Percentiles rank a stretch among this genome's conserved stretches.
These are phyloP conservation scores for Helicostylum pulchrum DNA, from an alignment of 192 early-diverging fungal genomes.

Conservation along the genomic window DNA sequence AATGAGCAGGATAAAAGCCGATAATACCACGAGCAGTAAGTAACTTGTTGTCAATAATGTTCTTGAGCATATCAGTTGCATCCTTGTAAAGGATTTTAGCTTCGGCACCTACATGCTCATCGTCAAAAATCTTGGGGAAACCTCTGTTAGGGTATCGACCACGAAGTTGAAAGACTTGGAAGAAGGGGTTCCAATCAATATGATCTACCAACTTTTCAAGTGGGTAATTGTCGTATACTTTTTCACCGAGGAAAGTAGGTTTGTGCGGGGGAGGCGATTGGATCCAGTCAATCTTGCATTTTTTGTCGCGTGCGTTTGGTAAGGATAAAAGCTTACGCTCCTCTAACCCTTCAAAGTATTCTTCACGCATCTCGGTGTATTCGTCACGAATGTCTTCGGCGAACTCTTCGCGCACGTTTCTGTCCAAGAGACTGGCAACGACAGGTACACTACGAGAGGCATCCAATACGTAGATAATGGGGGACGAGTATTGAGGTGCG, in stretches of 20 bases:
- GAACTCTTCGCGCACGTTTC: conserved; percentile 77
- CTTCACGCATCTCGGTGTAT: conserved; percentile 91
- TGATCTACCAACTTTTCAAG: conserved; percentile 73
- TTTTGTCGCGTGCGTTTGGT: conserved; percentile 64
- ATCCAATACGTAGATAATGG: conserved; percentile 86
- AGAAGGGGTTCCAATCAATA: conserved; percentile 99
- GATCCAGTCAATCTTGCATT: conserved; percentile 69
- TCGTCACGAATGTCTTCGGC: conserved; percentile 86
- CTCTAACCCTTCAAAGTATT: conserved; percentile 90
- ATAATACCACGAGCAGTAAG: conserved; percentile 77
- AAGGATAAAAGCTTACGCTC: conserved; percentile 76
- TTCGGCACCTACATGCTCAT: conserved; percentile 88
- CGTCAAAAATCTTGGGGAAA: conserved; percentile 96
- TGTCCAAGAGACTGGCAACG: conserved; percentile 80
- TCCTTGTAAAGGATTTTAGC: conserved; percentile 89
- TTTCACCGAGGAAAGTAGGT: conserved; percentile 81
- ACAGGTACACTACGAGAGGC: conserved; percentile 91
- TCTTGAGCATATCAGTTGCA: conserved; percentile 75
- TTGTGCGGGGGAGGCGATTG: conserved; percentile 64
- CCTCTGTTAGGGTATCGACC: conserved; percentile 97
- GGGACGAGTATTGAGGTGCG: conserved; percentile 77
- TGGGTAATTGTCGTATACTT: conserved; percentile 72
- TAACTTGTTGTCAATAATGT: conserved; percentile 72
- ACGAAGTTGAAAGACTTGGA: conserved; percentile 95
- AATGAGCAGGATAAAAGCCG: conserved; percentile 86